Base-by-base conservation (phyloP, 345 rosid genomes). In the Eucalyptus urophylla region DNA sequence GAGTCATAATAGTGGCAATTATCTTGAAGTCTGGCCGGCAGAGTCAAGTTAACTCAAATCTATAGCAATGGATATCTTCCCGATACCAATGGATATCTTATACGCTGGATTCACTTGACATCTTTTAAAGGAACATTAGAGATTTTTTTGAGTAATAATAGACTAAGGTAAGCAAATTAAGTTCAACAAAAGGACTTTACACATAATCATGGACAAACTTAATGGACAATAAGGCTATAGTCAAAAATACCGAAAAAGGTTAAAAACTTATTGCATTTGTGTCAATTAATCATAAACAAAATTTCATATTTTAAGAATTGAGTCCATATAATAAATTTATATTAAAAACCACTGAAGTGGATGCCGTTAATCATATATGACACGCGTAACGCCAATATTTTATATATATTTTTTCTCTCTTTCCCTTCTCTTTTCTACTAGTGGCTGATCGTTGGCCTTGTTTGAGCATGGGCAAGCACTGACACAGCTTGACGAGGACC, bases 261-360 rank as follows among this genome's bases (percentile, higher is more conserved):
- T 10, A 10, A 22, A 54, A 56, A 56, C 1, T 10, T 24, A 56
- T 56, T 22, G 2, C 1, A 24, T 56, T 2, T 2, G 0, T 56
- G 1, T 25, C 6, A 56, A 24, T 56, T 3, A 2, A 56, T 56
- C 3, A 56, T 24, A 56, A 56, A 24, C 1, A 22, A 4, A 4
- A 1, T 56, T 56, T 56, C 1, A 56, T 3, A 25, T 24, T 24
- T 56, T 11, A 0, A 22, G 0, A 56, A 56, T 56, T 56, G 1
- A 56, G 6, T 56, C 0, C 3, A 56, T 56, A 1, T 5, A 24
- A 22, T 24, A 22, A 22, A 56, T 56, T 24, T 56, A 4, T 11
- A 3, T 22, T 0, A 24, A 0, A 56, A 56, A 56, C 27, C 62
- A 22, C 13, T 2, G 0, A 56, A 5, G 8, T 56, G 3, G 6